Evolutionary conservation across 305 asterid genomes (phyloP), one percentile per base, ranked within the genome.

Genomic region (Fraxinus albicans): DNA sequence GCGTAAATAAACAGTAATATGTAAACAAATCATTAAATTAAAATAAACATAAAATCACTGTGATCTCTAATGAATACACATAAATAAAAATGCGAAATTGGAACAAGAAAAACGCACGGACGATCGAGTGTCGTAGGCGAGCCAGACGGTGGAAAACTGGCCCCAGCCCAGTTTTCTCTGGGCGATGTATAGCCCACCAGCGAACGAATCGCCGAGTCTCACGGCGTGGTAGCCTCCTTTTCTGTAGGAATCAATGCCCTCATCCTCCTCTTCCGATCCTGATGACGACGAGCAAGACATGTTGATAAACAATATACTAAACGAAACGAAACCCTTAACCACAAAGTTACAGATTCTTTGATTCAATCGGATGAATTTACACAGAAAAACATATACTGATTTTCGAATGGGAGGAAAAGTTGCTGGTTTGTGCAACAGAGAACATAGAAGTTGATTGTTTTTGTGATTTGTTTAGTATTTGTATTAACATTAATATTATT

Each of bases 81-180:
- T 25, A 65, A 6, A 67, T 25, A 67, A 67, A 67, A 10, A 67
- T n/a, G 23, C 73, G 6, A n/a, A 67, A 27, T 8, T 12, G 23
- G 29, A 6, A 19, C 27, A 13, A 12, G 72, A 76, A 77, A 85
- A 47, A 65, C 96, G 76, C 91, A 96, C 99, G 79, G 98, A 91
- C 81, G 97, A 85, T 78, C 86, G 90, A 55, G 94, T 93, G 83
- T 96, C 98, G 82, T 92, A 96, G 44, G 96, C 98, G 72, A 96
- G 99, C 99, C 99, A 96, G 70, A 96, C 99, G 81, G 97, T 96
- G 83, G 99, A 96, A 85, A 96, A 96, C 89, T 96, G 95, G 69
- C 99, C 99, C 99, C 99, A 96, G 0, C 99, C 99, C 69, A 96
- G 98, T 80, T 96, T 96, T 47, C 97, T 91, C 91, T 96, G 99